A percentile compares a stretch with the other conserved stretches of the same genome.
These are phyloP conservation scores for Calonectria hawksworthii DNA, from an alignment of 2,329 filamentous ascomycete genomes.

Conservation along the genomic window DNA sequence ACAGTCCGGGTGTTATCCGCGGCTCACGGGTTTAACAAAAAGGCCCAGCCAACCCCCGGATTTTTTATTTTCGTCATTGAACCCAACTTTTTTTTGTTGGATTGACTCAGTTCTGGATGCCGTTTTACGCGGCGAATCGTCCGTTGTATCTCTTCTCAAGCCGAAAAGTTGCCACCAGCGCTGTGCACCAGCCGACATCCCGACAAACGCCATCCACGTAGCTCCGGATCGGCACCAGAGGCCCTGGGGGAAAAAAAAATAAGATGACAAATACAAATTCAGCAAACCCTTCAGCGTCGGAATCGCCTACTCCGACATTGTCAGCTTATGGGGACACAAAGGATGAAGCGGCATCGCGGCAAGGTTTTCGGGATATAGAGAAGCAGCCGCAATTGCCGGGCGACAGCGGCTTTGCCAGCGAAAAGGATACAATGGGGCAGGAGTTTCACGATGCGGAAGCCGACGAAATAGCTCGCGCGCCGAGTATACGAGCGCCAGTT, in stretches of 20 bases:
- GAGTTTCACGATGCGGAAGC: background rate
- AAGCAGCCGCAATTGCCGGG: background rate
- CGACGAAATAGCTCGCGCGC: background rate
- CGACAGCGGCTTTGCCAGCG: background rate
- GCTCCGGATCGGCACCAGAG: background rate
- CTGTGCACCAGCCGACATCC: background rate
- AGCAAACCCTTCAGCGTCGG: background rate
- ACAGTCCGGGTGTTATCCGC: background rate
- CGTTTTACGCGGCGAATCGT: background rate
- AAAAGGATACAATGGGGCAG: background rate
- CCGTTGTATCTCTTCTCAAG: background rate
- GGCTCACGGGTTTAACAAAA: slow-evolving; percentile 6
- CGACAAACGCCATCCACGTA: background rate
- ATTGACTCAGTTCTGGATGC: background rate
- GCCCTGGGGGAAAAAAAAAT: background rate
- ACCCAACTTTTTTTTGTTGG: background rate
- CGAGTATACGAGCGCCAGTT: background rate
- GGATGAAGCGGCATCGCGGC: background rate
- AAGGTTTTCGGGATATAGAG: background rate
- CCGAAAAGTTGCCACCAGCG: background rate
- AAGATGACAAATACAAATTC: background rate
- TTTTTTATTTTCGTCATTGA: background rate
- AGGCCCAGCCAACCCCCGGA: background rate
- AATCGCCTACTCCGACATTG: background rate
- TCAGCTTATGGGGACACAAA: background rate